Base-by-base conservation (phyloP, 208 protist species). In the Wallacemonas rigidus region DNA sequence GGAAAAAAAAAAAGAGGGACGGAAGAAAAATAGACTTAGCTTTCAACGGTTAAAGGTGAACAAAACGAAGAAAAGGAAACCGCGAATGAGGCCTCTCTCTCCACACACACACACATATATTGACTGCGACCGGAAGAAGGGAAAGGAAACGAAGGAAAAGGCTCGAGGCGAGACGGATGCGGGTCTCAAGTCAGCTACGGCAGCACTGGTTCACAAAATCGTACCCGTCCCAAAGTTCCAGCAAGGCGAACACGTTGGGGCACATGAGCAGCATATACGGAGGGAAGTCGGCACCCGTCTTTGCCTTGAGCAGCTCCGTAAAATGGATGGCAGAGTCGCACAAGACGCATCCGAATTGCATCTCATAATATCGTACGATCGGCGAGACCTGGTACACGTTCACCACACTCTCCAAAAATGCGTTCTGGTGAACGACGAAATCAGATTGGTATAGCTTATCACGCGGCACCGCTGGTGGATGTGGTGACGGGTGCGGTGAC, bases 221-320 rank as follows among this genome's bases (percentile, higher is more conserved):
- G 71, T 85, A 94, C 4, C 82, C 83, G 41, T 94, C 89, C 86
- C 86, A 92, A 53, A 94, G 40, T 72, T 94, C 85, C 67, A 94
- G 75, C 62, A 94, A 74, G 45, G 76, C 71, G 67, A 94, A 88
- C 40, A 94, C 79, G n/a, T 75, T 86, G 0, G 89, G 84, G 71
- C 89, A 94, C 79, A 92, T 80, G 54, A 94, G 69, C 50, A 94
- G 68, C 55, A 79, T 83, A 67, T 94, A 88, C 15, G 80, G 77
- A 17, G 89, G 89, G 53, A 94, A 94, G 2, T 79, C 67, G 35
- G 92, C 78, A 26, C 85, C 83, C 7, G 86, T 92, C 12, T 67
- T 69, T 26, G 68, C 73, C 44, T 63, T 69, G 60, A 94, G 74
- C 43, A 68, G 56, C 56, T 58, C 67, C 4, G 82, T 77, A 68